Evolutionary conservation across 306 rosid genomes (phyloP).

Genomic region (Glycyrrhiza uralensis): DNA sequence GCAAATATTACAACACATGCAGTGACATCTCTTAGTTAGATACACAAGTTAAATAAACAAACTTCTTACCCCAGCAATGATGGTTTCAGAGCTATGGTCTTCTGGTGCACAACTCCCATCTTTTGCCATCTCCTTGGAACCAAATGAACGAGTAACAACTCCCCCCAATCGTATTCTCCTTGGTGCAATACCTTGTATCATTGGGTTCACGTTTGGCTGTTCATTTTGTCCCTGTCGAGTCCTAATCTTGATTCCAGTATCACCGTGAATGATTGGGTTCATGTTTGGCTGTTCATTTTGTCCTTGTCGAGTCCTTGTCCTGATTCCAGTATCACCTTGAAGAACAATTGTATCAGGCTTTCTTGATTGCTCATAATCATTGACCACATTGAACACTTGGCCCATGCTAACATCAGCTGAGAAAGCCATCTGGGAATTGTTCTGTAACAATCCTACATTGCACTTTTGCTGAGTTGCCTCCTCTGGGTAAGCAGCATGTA

Average conservation of each 20-base stretch:
- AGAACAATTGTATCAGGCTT: constrained; percentile 13
- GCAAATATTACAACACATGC: constrained; percentile 24
- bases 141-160: constrained; percentile 13
- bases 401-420: constrained; percentile 27
- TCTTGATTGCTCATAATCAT: constrained; percentile 30
- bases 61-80: constrained; percentile 41
- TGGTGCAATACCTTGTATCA: constrained; percentile 42
- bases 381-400: constrained; percentile 14
- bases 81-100: constrained; percentile 38
- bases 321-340: constrained; percentile 42
- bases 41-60: not conserved
- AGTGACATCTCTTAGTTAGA: constrained; percentile 1
- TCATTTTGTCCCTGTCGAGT: constrained; percentile 34
- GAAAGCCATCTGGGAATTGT: constrained; percentile 26
- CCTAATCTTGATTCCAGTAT: constrained; percentile 44
- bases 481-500: constrained; percentile 1
- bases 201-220: constrained; percentile 3
- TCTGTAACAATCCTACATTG: constrained; percentile 10
- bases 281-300: constrained; percentile 19
- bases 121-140: not conserved
- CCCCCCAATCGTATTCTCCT: constrained; percentile 54
- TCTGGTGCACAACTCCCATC: constrained; percentile 21
- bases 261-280: not conserved
- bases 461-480: constrained; percentile 24
- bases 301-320: constrained; percentile 36